Base-by-base conservation (phyloP, 176 grass and related monocot species). In the Alloteropsis semialata region DNA sequence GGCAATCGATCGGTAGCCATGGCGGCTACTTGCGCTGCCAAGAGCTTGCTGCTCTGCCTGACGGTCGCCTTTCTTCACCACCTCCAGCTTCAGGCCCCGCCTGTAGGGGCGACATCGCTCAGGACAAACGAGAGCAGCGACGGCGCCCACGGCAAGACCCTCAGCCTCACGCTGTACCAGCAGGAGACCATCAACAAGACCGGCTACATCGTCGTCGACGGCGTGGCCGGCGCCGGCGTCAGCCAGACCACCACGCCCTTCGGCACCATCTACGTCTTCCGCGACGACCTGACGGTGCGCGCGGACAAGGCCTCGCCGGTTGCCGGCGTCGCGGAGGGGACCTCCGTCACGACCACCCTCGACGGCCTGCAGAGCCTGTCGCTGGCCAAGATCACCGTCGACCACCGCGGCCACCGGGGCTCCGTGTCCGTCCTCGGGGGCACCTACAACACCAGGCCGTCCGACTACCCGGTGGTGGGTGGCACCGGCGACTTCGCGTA, bases 101-200 rank as follows among this genome's bases (percentile, higher is more conserved):
- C 1, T 14, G 51, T 34, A 12, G 39, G 25, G 0, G 44, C 76
- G 3, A 0, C 58, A 7, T 17, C 84, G 12, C 74, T 8, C 48
- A 27, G 17, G 22, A 22, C 33, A 19, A 82, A 28, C 53, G 57
- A 25, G 12, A 66, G 53, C 79, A 59, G 22, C 6, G 79, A 48
- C 38, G 29, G 41, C 25, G 34, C 55, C 18, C 67, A 36, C 48
- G 76, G 85, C 6, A 94, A 70, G 82, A 90, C 81, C 22, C 65
- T 94, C 19, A 87, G 80, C 48, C 79, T 87, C 81, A 88, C 87
- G 63, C 77, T 94, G 33, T 94, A 92, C 89, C 92, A 94, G 76
- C 92, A 94, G 1, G 92, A 94, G 80, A 94, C 92, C 17, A 49
- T 94, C 76, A 94, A 92, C 92, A 89, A 85, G 81, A 92, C 92